These are phyloP conservation scores for Cladosporium sp. DNA, from an alignment of 2,329 filamentous ascomycete genomes.

Conservation along the genomic window DNA sequence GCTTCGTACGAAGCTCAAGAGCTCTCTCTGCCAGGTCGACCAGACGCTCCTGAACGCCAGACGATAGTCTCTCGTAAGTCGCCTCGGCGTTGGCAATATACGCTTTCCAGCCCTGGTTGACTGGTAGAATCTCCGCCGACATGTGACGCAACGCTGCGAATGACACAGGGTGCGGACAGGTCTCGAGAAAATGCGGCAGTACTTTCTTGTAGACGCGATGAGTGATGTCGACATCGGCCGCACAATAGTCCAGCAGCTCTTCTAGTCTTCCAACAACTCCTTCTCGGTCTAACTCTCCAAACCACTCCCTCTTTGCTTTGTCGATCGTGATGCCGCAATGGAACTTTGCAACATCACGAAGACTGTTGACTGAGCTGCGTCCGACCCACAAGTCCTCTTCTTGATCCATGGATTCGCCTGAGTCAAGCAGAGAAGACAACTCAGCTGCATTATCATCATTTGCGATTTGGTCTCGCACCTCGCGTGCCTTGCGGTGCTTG, in stretches of 20 bases:
- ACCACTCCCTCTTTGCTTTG: slow-evolving; percentile 82
- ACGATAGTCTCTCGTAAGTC: slow-evolving; percentile 74
- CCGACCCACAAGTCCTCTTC: slow-evolving; percentile 97
- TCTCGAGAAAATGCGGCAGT: slow-evolving; percentile 83
- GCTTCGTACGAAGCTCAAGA: slow-evolving; percentile 67
- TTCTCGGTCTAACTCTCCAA: slow-evolving; percentile 74
- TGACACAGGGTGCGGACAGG: slow-evolving; percentile 94
- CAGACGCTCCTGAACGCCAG: slow-evolving; percentile 76
- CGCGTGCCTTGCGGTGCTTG: slow-evolving; percentile 88
- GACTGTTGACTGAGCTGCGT: slow-evolving; percentile 89
- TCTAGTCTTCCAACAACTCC: slow-evolving; percentile 73
- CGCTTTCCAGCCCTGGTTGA: slow-evolving; percentile 81
- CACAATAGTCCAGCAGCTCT: slow-evolving; percentile 88
- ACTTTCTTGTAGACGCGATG: slow-evolving; percentile 93
- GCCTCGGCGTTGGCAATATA: slow-evolving; percentile 83
- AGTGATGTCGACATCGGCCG: slow-evolving; percentile 88
- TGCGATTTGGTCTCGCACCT: slow-evolving; percentile 76
- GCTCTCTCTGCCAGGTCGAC: slow-evolving; percentile 74
- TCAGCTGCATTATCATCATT: slow-evolving; percentile 70
- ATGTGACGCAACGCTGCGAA: slow-evolving; percentile 91
- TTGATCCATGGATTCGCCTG: slow-evolving; percentile 62
- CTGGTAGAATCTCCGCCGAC: slow-evolving; percentile 88
- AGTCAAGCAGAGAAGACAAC: slow-evolving; percentile 68
- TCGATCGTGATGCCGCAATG: slow-evolving; percentile 90
- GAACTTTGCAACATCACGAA: slow-evolving; percentile 94